Percentiles rank a stretch among this genome's conserved stretches.
These are phyloP conservation scores for Elaeis oleifera DNA, from an alignment of 202 grass and related monocot genomes.

Conservation along the genomic window DNA sequence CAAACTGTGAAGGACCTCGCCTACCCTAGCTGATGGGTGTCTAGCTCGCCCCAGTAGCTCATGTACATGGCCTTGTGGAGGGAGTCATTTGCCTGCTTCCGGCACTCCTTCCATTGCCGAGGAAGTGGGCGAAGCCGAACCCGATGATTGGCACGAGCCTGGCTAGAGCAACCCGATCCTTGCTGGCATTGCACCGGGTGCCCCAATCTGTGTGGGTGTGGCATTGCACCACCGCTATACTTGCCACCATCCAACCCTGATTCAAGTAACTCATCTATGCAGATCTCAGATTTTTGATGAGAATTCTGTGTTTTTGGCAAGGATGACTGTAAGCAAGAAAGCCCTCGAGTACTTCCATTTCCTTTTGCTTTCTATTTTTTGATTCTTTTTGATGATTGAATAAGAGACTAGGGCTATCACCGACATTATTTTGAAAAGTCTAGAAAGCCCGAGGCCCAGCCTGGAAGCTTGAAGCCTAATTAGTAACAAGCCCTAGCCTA, in stretches of 20 bases:
- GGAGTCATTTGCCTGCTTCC: constrained; percentile 1
- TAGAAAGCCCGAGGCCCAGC: too few species aligned
- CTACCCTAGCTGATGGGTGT: neutral
- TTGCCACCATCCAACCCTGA: constrained; percentile 51
- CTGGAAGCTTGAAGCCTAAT: too few species aligned
- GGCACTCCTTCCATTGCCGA: neutral
- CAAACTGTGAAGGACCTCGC: too few species aligned
- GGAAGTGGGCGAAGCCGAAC: constrained; percentile 27
- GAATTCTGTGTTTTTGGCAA: too few species aligned
- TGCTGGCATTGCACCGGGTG: constrained; percentile 7
- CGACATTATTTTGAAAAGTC: too few species aligned
- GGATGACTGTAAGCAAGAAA: too few species aligned
- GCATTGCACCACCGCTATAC: constrained; percentile 43
- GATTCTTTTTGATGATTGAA: neutral
- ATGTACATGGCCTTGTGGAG: constrained; percentile 18
- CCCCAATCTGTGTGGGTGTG: constrained; percentile 30
- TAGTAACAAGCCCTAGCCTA: too few species aligned
- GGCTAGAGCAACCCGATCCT: constrained; percentile 26
- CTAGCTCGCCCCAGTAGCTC: constrained; percentile 12
- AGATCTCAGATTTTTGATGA: too few species aligned
- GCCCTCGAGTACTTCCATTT: too few species aligned
- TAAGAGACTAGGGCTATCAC: too few species aligned
- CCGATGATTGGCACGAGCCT: constrained; percentile 30
- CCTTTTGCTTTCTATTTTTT: too few species aligned
- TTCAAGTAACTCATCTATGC: constrained; percentile 38